phyloP scores from a whole-genome alignment of 192 early-diverging fungal species.

The Dissophora globulifera region DNA sequence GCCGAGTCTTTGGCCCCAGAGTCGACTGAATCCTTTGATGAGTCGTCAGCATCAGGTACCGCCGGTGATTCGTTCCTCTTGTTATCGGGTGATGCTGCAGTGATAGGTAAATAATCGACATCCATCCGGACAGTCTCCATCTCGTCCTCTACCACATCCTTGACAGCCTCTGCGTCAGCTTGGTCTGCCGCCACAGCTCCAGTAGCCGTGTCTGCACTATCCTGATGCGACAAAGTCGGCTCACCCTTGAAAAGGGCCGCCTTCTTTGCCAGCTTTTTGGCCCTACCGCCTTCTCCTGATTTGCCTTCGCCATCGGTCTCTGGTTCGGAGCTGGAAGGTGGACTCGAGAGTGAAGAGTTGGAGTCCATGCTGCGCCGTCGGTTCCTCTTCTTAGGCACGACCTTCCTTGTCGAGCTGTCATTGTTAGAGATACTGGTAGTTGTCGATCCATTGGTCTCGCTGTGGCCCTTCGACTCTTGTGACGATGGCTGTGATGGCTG shows the following conservation, averaged over 20 bases:
- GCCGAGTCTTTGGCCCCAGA: no score
- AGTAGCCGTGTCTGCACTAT: neutral
- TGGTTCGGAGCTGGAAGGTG: slow-evolving; percentile 41
- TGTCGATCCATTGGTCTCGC: neutral
- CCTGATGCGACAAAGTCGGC: neutral
- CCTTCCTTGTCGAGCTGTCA: slow-evolving; percentile 4
- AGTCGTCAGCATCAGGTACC: no score
- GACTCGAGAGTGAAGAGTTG: slow-evolving; percentile 43
- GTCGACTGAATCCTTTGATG: no score
- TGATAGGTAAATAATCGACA: neutral
- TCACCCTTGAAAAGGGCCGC: neutral
- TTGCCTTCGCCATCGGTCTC: slow-evolving; percentile 23
- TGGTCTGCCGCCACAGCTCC: neutral
- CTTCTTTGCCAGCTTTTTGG: slow-evolving; percentile 43
- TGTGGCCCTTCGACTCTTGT: neutral
- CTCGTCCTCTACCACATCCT: neutral
- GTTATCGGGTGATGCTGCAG: neutral
- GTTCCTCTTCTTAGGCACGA: slow-evolving; percentile 35
- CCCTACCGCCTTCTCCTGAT: slow-evolving; percentile 12
- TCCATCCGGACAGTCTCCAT: neutral
- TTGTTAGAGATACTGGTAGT: neutral
- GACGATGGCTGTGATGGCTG: neutral
- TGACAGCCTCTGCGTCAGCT: neutral
- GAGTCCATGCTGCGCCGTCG: slow-evolving; percentile 45
- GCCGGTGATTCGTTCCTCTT: no score